Conservation (phyloP, 169 alveolate genomes). For the Besnoitia besnoiti region DNA sequence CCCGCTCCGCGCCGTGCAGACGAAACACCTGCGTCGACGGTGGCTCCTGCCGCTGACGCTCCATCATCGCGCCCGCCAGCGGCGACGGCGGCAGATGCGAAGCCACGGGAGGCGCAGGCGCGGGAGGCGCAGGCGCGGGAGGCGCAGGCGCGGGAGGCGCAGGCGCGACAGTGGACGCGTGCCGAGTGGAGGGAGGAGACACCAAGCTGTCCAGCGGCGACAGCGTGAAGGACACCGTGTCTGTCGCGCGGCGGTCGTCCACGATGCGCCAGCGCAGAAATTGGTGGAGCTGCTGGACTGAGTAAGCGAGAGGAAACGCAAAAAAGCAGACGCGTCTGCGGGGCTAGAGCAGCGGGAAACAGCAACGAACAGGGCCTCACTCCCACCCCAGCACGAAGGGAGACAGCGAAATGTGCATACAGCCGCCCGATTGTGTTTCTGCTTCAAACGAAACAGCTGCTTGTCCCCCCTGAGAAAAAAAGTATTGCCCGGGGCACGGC, state of each 20-base stretch:
- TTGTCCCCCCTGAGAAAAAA: too few relatives aligned
- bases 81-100: not conserved
- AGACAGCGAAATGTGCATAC: too few relatives aligned
- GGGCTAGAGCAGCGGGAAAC: too few relatives aligned
- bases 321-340: not conserved
- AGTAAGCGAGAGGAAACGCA: not conserved
- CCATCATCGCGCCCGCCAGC: conserved; percentile 14
- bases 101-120: not conserved
- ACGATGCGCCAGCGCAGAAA: conserved; percentile 19
- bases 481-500: too few relatives aligned
- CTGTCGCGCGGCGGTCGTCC: not conserved
- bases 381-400: too few relatives aligned
- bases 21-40: too few relatives aligned
- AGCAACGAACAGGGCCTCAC: too few relatives aligned
- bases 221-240: not conserved
- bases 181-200: too few relatives aligned
- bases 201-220: not conserved
- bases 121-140: not conserved
- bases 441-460: too few relatives aligned
- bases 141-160: not conserved
- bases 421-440: too few relatives aligned
- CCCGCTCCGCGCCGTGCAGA: too few relatives aligned
- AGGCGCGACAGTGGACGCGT: not conserved
- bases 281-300: conserved; percentile 13
- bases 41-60: not conserved